Base-by-base conservation (phyloP, 768 basidiomycete species). In the Hygrocybe coccinea region DNA sequence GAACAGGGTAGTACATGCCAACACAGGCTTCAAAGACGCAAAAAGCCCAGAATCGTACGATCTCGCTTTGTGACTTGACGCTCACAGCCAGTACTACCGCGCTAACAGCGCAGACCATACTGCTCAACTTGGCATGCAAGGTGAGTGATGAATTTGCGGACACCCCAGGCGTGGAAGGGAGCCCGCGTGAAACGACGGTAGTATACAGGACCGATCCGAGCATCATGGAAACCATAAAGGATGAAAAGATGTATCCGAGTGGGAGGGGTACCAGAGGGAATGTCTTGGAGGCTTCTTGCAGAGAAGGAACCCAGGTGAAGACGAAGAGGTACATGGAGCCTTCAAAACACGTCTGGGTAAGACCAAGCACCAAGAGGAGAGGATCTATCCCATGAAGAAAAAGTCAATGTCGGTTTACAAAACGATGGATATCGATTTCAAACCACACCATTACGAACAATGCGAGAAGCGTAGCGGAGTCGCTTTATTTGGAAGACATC, bases 261-360 rank as follows among this genome's bases (percentile, higher is more conserved):
- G 88, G 89, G 24, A 88, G 81, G 15, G 71, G 56, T 5, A 63
- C 60, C 10, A 69, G 58, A 9, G 73, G 63, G 56, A 63, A 69
- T 15, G 66, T 64, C 11, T 59, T 43, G n/a, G 83, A 76, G 19
- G 71, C 71, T 64, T 88, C 84, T 69, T 90, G 86, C 14, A 90
- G 72, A 1, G 82, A 77, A 1, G 89, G 87, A 0, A 90, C 88
- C 88, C 88, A 90, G 58, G 86, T 74, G 72, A 89, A 90, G 59
- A 89, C 88, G 69, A 89, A 90, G 57, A 89, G 79, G 69, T 90
- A 89, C 87, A 89, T 88, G 5, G 85, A 87, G 2, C 88, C 89
- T 65, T 90, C 87, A 64, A 90, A 90, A 68, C 85, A 87, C 1
- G 88, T 90, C 68, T 90, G 87, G 0, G 83, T 83, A 52, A 89